Percentiles rank a stretch among this genome's conserved stretches.
Conservation (phyloP, 1,284 basidiomycete genomes). For the Omphalotus olearius region DNA sequence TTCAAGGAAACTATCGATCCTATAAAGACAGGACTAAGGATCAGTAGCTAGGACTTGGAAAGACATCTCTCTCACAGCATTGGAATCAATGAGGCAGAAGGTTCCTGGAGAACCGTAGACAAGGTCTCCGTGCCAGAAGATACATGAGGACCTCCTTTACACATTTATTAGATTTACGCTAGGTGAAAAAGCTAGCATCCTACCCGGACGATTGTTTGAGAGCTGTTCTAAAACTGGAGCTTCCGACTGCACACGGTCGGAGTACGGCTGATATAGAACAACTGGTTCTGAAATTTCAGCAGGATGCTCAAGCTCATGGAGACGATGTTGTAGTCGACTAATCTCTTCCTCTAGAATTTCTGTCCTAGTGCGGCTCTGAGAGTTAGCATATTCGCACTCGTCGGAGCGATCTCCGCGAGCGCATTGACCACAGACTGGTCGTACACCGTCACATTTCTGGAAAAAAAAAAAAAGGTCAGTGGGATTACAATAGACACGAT, state of each 20-base stretch:
- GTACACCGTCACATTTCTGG: constrained; percentile 16
- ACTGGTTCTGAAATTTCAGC: neutral
- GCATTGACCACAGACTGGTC: constrained; percentile 15
- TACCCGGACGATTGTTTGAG: neutral
- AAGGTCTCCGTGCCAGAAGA: no score
- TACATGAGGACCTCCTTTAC: neutral
- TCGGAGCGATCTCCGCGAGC: constrained; percentile 2
- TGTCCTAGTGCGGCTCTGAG: constrained; percentile 4
- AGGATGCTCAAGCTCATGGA: constrained; percentile 13
- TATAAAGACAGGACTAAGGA: neutral
- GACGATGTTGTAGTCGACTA: constrained; percentile 11
- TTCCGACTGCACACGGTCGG: neutral
- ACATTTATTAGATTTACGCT: neutral
- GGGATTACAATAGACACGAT: neutral
- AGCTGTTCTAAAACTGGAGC: neutral
- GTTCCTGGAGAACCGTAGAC: no score
- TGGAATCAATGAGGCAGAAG: no score
- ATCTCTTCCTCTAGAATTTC: constrained; percentile 11
- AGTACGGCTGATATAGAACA: constrained; percentile 1
- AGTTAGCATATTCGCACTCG: constrained; percentile 15
- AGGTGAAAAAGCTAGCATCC: no score
- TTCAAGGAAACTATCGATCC: constrained; percentile 19
- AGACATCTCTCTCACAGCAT: neutral
- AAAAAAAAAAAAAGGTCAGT: neutral
- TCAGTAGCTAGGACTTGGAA: neutral